A percentile compares a stretch with the other conserved stretches of the same genome.
Evolutionary conservation across 202 grass and related monocot species (phyloP).

Genomic region (Sporobolus alterniflorus): DNA sequence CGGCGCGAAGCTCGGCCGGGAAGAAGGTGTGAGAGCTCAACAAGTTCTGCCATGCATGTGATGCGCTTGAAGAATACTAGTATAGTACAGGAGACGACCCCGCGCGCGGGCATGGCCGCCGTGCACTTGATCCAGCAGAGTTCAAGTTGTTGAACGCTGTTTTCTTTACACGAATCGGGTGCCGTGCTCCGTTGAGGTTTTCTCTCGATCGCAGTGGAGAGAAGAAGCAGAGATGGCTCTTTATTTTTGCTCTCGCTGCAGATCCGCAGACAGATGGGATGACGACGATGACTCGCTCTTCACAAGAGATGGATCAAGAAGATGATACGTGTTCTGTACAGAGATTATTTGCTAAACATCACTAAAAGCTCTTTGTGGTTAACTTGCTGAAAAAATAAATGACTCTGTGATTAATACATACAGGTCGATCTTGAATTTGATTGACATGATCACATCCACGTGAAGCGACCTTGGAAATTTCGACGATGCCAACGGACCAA

Average conservation of each 20-base stretch:
- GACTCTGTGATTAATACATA: slow-evolving; percentile 3
- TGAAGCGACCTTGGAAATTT: slow-evolving; percentile 8
- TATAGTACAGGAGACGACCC: neutral
- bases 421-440: neutral
- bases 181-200: neutral
- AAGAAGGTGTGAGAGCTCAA: neutral
- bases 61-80: neutral
- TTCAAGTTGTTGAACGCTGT: slow-evolving; percentile 50
- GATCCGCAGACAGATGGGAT: neutral
- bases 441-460: neutral
- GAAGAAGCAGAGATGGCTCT: neutral
- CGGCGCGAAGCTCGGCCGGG: neutral
- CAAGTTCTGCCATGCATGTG: slow-evolving; percentile 7
- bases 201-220: neutral
- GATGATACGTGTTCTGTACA: neutral
- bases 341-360: neutral
- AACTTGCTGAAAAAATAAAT: neutral
- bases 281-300: neutral
- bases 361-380: too few relatives aligned
- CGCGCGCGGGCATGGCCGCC: neutral
- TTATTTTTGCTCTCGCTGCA: neutral
- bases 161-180: slow-evolving; percentile 31
- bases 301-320: neutral
- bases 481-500: slow-evolving; percentile 13
- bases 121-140: slow-evolving; percentile 12